A percentile compares a stretch with the other conserved stretches of the same genome.
phyloP scores from a whole-genome alignment of 305 asterid species.

The Ruellia speciosa region DNA sequence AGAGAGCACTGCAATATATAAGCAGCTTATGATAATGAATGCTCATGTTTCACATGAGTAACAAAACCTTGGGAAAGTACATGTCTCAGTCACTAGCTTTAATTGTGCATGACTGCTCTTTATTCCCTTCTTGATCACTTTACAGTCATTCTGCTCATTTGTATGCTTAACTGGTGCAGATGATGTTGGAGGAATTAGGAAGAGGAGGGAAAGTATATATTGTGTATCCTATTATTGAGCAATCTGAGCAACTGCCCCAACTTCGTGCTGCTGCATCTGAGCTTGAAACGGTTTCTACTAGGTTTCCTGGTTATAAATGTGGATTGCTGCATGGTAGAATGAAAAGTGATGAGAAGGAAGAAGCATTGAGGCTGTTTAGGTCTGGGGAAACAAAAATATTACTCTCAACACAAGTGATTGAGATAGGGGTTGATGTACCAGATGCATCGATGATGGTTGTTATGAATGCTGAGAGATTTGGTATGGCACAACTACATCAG shows the following conservation, averaged over 20 bases:
- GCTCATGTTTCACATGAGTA: slow-evolving; percentile 5
- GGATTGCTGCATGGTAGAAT: slow-evolving; percentile 82
- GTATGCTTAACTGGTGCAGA: slow-evolving; percentile 35
- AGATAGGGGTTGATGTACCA: slow-evolving; percentile 87
- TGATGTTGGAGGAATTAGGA: slow-evolving; percentile 68
- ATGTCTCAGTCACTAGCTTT: background rate
- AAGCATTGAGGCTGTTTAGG: slow-evolving; percentile 64
- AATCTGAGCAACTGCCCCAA: slow-evolving; percentile 83
- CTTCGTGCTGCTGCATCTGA: slow-evolving; percentile 86
- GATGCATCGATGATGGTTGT: slow-evolving; percentile 98
- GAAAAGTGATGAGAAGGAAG: slow-evolving; percentile 74
- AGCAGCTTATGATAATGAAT: background rate
- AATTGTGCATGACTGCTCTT: background rate
- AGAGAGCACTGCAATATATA: background rate
- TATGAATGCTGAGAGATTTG: slow-evolving; percentile 90
- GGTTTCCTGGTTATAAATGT: slow-evolving; percentile 52
- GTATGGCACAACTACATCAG: slow-evolving; percentile 86
- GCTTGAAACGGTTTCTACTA: slow-evolving; percentile 47
- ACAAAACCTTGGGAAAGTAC: background rate
- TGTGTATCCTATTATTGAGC: slow-evolving; percentile 76
- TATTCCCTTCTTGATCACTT: too few species aligned
- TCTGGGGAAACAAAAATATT: slow-evolving; percentile 64
- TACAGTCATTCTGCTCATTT: background rate
- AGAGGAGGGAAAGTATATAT: slow-evolving; percentile 76
- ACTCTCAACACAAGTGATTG: slow-evolving; percentile 87